Percentiles rank a stretch among this genome's conserved stretches.
Evolutionary conservation across 441 rosid species (phyloP).

Genomic region (Pelargonium exstipulatum): DNA sequence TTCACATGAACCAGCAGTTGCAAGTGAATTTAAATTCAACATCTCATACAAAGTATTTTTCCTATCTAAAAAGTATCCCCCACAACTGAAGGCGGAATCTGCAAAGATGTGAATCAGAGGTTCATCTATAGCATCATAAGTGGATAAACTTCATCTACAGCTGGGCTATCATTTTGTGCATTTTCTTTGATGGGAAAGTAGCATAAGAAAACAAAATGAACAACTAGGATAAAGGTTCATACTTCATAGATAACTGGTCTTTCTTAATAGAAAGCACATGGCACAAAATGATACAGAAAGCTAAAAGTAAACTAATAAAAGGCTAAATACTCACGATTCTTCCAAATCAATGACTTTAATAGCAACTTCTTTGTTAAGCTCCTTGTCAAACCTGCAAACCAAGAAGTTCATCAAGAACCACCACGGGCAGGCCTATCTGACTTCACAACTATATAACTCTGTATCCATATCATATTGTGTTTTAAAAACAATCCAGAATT

Average conservation of each 20-base stretch:
- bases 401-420: slow-evolving; percentile 21
- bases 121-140: no score
- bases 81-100: no score
- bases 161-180: no score
- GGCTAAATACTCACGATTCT: slow-evolving; percentile 73
- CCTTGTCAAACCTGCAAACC: slow-evolving; percentile 83
- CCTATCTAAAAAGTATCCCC: no score
- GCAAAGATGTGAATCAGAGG: no score
- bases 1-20: no score
- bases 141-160: no score
- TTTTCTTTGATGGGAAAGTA: no score
- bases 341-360: slow-evolving; percentile 98
- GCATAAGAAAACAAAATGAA: no score
- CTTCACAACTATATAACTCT: slow-evolving; percentile 11
- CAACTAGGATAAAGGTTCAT: not conserved
- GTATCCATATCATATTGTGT: slow-evolving; percentile 8
- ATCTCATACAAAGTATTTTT: no score
- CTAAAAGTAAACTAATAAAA: slow-evolving; percentile 15
- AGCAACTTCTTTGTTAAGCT: slow-evolving; percentile 91
- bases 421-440: not conserved
- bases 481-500: not conserved
- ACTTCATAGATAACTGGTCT: not conserved
- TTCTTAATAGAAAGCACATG: slow-evolving; percentile 9
- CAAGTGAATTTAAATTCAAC: no score
- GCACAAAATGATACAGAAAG: slow-evolving; percentile 13